Percentiles rank a stretch among this genome's conserved stretches.
Conservation (phyloP, 2,329 filamentous ascomycete species). For the Aspergillus sp. region DNA sequence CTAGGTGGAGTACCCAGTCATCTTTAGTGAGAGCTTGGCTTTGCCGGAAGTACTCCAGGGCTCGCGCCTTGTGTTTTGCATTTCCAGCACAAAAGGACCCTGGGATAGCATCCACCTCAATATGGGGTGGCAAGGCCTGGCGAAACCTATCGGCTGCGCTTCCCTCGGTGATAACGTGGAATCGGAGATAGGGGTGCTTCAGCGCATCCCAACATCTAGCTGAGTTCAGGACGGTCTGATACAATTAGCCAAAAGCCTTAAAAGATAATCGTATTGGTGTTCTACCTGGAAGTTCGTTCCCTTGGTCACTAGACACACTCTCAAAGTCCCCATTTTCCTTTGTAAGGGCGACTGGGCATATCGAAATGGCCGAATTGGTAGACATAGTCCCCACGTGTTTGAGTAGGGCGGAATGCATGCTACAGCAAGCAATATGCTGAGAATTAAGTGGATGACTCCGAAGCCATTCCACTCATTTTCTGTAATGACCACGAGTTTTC, state of each 20-base stretch:
- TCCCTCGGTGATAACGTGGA: slow-evolving; percentile 8
- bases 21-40: slow-evolving; percentile 7
- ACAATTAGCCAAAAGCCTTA: background rate
- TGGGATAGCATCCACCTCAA: slow-evolving; percentile 6
- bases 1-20: slow-evolving; percentile 15
- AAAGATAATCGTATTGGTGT: background rate
- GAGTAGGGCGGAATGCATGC: slow-evolving; percentile 3
- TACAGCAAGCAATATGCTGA: background rate
- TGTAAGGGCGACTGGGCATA: background rate
- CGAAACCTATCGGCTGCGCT: background rate
- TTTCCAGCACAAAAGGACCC: background rate
- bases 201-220: slow-evolving; percentile 4
- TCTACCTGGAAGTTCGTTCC: slow-evolving; percentile 7
- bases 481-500: slow-evolving; percentile 1
- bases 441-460: background rate
- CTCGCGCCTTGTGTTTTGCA: slow-evolving; percentile 13
- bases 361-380: slow-evolving; percentile 6
- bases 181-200: slow-evolving; percentile 5
- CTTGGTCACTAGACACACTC: slow-evolving; percentile 9
- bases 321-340: slow-evolving; percentile 5
- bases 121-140: slow-evolving; percentile 4
- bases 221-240: slow-evolving; percentile 5
- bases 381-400: slow-evolving; percentile 6
- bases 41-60: slow-evolving; percentile 9
- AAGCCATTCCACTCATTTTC: slow-evolving; percentile 3